Conservation (phyloP, 306 rosid genomes). For the Arachis stenosperma region DNA sequence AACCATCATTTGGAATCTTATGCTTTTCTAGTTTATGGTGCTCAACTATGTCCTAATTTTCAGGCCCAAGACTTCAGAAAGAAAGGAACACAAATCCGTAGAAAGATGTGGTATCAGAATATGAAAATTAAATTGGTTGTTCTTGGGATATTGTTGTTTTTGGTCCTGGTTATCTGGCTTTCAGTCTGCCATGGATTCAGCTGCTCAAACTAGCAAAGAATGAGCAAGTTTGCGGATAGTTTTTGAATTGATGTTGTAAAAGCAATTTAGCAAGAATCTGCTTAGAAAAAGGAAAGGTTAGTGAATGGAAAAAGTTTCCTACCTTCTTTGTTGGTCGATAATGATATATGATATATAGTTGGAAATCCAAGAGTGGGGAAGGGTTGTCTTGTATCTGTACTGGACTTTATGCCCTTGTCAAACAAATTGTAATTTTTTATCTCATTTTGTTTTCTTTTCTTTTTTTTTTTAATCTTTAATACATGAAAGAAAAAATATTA, state of each 20-base stretch:
- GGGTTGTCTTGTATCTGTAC: conserved; percentile 35
- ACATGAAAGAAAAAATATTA: conserved; percentile 29
- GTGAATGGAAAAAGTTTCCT: conserved; percentile 34
- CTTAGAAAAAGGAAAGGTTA: conserved; percentile 38
- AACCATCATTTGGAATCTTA: conserved; percentile 9
- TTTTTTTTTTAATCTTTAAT: conserved; percentile 16
- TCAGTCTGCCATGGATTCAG: conserved; percentile 89
- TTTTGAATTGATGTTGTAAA: conserved; percentile 29
- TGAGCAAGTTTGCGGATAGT: conserved; percentile 34
- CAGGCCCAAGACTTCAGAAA: conserved; percentile 80
- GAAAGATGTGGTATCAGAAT: conserved; percentile 97
- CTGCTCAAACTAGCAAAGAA: conserved; percentile 67
- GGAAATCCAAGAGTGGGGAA: conserved; percentile 24
- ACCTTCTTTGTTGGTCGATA: conserved; percentile 40
- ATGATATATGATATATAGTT: conserved; percentile 15
- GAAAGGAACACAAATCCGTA: conserved; percentile 70
- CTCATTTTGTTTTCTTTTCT: background rate
- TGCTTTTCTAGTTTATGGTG: background rate
- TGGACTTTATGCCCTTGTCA: conserved; percentile 41
- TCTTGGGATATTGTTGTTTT: conserved; percentile 70
- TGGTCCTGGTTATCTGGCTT: conserved; percentile 82
- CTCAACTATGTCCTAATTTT: conserved; percentile 43
- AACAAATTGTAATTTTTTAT: conserved; percentile 39
- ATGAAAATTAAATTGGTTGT: conserved; percentile 92
- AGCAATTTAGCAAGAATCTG: conserved; percentile 31